These are phyloP conservation scores for Silene coronaria DNA, from an alignment of 179 eudicot genomes.

Conservation along the genomic window DNA sequence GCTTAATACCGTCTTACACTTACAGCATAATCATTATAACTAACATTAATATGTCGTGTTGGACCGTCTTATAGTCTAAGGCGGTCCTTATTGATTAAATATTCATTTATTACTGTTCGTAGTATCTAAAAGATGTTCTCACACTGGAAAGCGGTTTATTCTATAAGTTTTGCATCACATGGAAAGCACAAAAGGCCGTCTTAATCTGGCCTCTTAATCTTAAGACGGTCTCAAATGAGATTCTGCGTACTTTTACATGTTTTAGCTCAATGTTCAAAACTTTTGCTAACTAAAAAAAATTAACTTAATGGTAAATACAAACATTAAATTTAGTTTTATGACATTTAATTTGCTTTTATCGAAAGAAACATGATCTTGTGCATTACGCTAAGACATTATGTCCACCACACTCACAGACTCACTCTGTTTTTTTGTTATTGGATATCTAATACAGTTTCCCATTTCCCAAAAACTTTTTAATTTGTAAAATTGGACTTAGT, in stretches of 20 bases:
- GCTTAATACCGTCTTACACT: neutral
- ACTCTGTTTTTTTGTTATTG: conserved; percentile 35
- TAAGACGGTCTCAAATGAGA: neutral
- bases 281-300: conserved; percentile 1
- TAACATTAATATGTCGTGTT: too few species aligned
- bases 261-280: conserved; percentile 18
- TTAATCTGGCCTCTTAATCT: too few species aligned
- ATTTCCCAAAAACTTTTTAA: neutral
- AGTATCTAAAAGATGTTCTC: too few species aligned
- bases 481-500: neutral
- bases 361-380: conserved; percentile 46
- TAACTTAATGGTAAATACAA: neutral
- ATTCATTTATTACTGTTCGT: too few species aligned
- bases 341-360: conserved; percentile 10
- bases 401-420: conserved; percentile 40
- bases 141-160: too few species aligned
- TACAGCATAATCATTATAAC: too few species aligned
- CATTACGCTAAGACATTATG: conserved; percentile 38
- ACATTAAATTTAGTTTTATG: neutral
- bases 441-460: conserved; percentile 16
- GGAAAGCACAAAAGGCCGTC: too few species aligned
- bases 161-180: too few species aligned
- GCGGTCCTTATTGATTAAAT: too few species aligned
- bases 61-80: too few species aligned
- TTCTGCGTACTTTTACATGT: neutral